A percentile compares a stretch with the other conserved stretches of the same genome.
Conservation (phyloP, 1,284 basidiomycete species). For the Farysia itapuensis region DNA sequence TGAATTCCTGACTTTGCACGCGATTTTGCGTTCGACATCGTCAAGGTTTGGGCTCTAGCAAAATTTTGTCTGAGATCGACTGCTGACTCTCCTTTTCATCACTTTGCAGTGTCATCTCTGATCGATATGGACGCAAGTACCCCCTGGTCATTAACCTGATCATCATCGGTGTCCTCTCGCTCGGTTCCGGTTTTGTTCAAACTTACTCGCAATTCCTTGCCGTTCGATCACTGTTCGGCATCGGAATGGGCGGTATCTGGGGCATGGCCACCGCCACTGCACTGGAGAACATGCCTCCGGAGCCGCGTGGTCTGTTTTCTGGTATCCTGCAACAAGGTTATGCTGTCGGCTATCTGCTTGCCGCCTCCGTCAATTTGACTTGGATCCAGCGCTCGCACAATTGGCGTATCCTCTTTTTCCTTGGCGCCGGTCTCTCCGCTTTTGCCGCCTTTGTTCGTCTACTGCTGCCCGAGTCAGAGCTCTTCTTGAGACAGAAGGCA, state of each 20-base stretch:
- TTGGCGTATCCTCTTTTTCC: conserved; percentile 64
- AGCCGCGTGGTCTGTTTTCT: conserved; percentile 79
- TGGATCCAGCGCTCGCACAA: conserved; percentile 60
- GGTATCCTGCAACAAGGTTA: conserved; percentile 85
- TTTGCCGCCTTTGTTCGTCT: conserved; percentile 74
- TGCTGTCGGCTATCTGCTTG: conserved; percentile 64
- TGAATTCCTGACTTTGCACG: too few species aligned
- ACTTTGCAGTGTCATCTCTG: conserved; percentile 36
- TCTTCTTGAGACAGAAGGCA: conserved; percentile 66
- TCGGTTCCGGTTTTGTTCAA: conserved; percentile 67
- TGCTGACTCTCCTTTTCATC: too few species aligned
- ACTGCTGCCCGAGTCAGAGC: conserved; percentile 75
- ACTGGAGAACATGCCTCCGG: conserved; percentile 85
- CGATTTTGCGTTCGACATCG: too few species aligned
- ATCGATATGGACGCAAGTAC: conserved; percentile 86
- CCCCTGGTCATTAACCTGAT: conserved; percentile 71
- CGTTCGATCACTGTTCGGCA: conserved; percentile 60
- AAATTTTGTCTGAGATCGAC: too few species aligned
- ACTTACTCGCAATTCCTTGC: conserved; percentile 64
- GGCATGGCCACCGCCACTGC: conserved; percentile 61
- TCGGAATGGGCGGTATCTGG: conserved; percentile 69
- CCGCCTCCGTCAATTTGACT: conserved; percentile 74
- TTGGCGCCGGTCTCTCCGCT: conserved; percentile 68
- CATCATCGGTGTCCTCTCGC: conserved; percentile 67
- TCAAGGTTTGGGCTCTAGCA: too few species aligned